These are phyloP conservation scores for Gonapodya prolifera DNA, from an alignment of 192 early-diverging fungal genomes.

Conservation along the genomic window DNA sequence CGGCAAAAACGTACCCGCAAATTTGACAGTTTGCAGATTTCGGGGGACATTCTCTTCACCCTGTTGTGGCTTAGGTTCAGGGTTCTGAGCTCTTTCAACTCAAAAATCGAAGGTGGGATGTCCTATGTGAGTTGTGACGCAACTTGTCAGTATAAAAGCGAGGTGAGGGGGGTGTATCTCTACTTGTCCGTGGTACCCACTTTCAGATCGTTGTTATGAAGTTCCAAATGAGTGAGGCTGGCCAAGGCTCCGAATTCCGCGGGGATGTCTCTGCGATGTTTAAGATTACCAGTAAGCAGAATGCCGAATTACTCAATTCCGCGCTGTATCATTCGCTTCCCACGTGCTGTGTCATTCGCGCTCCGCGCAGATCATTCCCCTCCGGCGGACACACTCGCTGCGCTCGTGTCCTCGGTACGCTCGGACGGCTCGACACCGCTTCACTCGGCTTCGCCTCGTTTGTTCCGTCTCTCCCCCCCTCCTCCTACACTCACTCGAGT, in stretches of 20 bases:
- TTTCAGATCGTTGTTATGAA: neutral
- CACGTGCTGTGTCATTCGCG: neutral
- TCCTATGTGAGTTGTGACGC: neutral
- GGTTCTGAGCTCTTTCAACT: neutral
- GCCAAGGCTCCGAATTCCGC: neutral
- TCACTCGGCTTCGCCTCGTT: neutral
- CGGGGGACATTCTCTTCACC: neutral
- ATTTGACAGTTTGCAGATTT: neutral
- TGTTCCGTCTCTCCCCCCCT: no score
- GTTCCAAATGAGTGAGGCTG: neutral
- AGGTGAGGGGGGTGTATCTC: neutral
- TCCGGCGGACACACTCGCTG: no score
- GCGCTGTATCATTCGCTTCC: neutral
- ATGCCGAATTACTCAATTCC: neutral
- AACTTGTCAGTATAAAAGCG: neutral
- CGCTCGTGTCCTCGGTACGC: no score
- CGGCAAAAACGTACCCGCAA: neutral
- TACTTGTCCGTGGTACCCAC: no score
- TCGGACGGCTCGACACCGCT: no score
- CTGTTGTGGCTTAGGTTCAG: neutral
- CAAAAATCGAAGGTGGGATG: neutral
- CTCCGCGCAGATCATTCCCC: no score
- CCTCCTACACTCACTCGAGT: slow-evolving; percentile 6
- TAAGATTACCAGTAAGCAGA: neutral
- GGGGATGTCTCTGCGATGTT: slow-evolving; percentile 4